These are phyloP conservation scores for Pichia kluyveri DNA, from an alignment of 805 yeast species.

Conservation along the genomic window DNA sequence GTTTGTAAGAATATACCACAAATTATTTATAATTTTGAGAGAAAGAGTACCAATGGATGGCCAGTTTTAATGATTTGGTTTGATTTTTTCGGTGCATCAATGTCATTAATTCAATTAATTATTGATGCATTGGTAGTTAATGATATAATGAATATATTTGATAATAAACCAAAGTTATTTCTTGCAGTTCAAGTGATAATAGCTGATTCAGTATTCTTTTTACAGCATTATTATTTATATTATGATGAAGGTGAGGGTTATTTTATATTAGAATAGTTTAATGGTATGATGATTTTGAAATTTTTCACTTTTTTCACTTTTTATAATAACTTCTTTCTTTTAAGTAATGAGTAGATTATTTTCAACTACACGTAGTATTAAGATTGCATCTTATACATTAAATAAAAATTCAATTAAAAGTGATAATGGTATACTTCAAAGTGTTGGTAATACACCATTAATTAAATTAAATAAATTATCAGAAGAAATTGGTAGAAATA, in stretches of 20 bases:
- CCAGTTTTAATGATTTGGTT: slow-evolving; percentile 28
- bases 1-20: slow-evolving; percentile 30
- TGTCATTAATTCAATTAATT: slow-evolving; percentile 23
- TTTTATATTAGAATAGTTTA: no score
- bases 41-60: slow-evolving; percentile 32
- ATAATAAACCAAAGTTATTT: slow-evolving; percentile 26
- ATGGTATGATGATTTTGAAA: no score
- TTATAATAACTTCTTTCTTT: no score
- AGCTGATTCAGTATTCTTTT: slow-evolving; percentile 23
- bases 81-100: slow-evolving; percentile 23
- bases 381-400: slow-evolving; percentile 18
- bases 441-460: slow-evolving; percentile 91
- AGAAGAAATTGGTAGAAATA: slow-evolving; percentile 54
- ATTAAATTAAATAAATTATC: slow-evolving; percentile 51
- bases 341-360: slow-evolving; percentile 9
- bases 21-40: slow-evolving; percentile 23
- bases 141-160: slow-evolving; percentile 18
- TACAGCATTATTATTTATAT: slow-evolving; percentile 27
- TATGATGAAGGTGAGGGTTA: slow-evolving; percentile 25
- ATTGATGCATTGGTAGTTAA: slow-evolving; percentile 22
- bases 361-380: slow-evolving; percentile 5
- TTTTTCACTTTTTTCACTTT: no score
- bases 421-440: slow-evolving; percentile 62
- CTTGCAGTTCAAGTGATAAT: slow-evolving; percentile 24
- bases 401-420: slow-evolving; percentile 61